A percentile compares a stretch with the other conserved stretches of the same genome.
These are phyloP conservation scores for Articulospora tetracladia DNA, from an alignment of 495 filamentous ascomycete genomes.

Conservation along the genomic window DNA sequence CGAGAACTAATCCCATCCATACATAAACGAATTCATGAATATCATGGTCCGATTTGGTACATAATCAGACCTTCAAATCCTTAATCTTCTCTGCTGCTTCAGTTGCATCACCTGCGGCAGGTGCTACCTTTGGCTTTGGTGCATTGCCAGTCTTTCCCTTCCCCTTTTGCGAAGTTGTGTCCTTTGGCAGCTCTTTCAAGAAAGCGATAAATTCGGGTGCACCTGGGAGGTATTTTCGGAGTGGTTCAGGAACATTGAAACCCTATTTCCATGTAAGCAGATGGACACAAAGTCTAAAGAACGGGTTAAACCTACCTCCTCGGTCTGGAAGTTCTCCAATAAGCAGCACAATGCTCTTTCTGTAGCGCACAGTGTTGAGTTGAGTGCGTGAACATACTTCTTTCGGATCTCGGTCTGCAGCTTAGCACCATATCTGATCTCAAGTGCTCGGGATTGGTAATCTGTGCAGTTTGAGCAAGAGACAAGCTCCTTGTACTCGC, in stretches of 20 bases:
- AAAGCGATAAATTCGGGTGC: slow-evolving; percentile 83
- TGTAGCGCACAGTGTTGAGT: slow-evolving; percentile 88
- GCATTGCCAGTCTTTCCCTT: slow-evolving; percentile 46
- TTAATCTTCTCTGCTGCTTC: slow-evolving; percentile 23
- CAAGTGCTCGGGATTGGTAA: slow-evolving; percentile 85
- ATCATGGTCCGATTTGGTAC: not conserved
- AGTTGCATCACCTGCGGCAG: slow-evolving; percentile 3
- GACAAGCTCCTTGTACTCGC: slow-evolving; percentile 96
- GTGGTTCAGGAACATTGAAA: slow-evolving; percentile 77
- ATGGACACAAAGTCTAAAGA: not conserved
- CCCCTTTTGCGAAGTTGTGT: slow-evolving; percentile 56
- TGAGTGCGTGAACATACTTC: slow-evolving; percentile 91
- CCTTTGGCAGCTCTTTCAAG: slow-evolving; percentile 76
- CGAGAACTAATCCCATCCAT: not conserved
- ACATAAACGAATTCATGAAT: not conserved
- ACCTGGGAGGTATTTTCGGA: slow-evolving; percentile 91
- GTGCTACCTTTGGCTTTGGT: slow-evolving; percentile 30
- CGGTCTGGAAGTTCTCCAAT: slow-evolving; percentile 93
- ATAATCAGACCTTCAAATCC: slow-evolving; percentile 21
- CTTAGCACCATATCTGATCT: slow-evolving; percentile 81
- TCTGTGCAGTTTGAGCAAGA: slow-evolving; percentile 96
- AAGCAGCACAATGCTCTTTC: slow-evolving; percentile 92
- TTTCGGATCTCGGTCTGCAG: slow-evolving; percentile 76
- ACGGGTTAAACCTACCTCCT: slow-evolving; percentile 55
- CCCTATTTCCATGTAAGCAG: slow-evolving; percentile 46